Percentiles rank a stretch among this genome's conserved stretches.
Evolutionary conservation across 225 moss, liverwort and hornwort genomes (phyloP).

Genomic region (Straminergon stramineum): DNA sequence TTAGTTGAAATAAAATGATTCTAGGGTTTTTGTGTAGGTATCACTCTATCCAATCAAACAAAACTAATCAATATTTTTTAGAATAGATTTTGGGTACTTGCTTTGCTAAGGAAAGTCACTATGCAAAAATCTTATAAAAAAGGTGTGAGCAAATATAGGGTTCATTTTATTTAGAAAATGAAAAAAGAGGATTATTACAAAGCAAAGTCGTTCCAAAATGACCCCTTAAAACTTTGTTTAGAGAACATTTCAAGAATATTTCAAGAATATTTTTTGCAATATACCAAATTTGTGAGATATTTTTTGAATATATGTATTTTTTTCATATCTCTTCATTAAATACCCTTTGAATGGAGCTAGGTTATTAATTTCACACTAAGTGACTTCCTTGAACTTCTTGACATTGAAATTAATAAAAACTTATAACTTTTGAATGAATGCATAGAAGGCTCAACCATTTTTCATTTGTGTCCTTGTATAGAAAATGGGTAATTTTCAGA

Average conservation of each 20-base stretch:
- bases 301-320: background rate
- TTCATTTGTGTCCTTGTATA: background rate
- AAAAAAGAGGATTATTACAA: background rate
- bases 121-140: background rate
- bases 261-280: background rate
- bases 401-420: background rate
- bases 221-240: background rate
- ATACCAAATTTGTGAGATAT: background rate
- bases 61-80: background rate
- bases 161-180: background rate
- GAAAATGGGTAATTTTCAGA: background rate
- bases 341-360: rapidly evolving
- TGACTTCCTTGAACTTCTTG: rapidly evolving
- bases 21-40: background rate
- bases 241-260: background rate
- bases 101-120: background rate
- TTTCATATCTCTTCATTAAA: background rate
- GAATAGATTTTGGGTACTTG: rapidly evolving
- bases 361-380: background rate
- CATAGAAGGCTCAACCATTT: background rate
- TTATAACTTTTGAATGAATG: background rate
- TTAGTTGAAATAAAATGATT: background rate
- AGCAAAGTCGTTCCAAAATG: background rate
- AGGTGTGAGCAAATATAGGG: background rate
- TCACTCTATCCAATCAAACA: background rate